Evolutionary conservation across 257 asterid genomes (phyloP), one percentile per base, ranked within the genome.

Genomic region (Solanum dulcamara): DNA sequence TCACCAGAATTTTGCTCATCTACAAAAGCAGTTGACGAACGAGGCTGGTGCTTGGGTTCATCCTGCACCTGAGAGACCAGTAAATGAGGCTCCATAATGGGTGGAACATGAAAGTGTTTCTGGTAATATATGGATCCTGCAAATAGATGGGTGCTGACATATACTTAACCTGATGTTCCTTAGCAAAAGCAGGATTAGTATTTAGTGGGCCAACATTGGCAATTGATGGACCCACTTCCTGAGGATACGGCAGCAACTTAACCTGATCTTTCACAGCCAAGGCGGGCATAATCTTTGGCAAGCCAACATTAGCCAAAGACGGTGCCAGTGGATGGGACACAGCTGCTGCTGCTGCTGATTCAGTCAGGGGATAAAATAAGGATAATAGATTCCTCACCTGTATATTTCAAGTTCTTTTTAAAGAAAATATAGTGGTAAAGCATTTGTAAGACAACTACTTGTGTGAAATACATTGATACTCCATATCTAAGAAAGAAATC

Each of bases 301-400:
- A 11, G 14, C 48, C 85, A 33, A 60, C 51, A 62, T 64, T 64
- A 26, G 80, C 46, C 33, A 83, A 83, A 62, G 89, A 32, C 11
- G 57, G 82, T 79, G 89, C 88, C 60, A 59, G 53, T 50, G 85
- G 84, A 67, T 44, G 88, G 44, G 87, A 83, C 81, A 59, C 72
- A 75, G 60, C 88, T 26, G 77, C 85, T 71, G 64, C 84, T 53
- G 85, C 68, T 72, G 91, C 82, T 53, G 91, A 82, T 50, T 81
- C 87, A 80, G 46, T 22, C 82, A 90, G 88, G 81, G 97, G 91
- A 81, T 86, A 90, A 88, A 93, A 93, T 38, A 92, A 77, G 44
- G 95, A 91, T 82, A 89, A 24, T 85, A 94, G 84, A 55, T 86
- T 88, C 55, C 42, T 85, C 80, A 94, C 97, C 97, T 94, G 90